Conservation (phyloP, 495 filamentous ascomycete species). For the Talaromyces nanjingensis region DNA sequence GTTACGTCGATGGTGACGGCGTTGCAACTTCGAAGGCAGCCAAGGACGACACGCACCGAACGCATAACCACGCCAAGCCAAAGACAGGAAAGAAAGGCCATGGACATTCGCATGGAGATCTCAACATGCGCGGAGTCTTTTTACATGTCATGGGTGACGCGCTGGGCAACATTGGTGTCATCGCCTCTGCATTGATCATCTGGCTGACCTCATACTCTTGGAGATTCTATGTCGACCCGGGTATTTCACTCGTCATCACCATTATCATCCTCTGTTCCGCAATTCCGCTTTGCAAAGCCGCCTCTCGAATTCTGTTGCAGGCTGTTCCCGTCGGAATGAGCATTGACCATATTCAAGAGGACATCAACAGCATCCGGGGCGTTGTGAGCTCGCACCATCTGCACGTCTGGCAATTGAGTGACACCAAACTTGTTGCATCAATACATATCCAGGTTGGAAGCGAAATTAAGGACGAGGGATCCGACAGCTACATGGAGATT, state of each 20-base stretch:
- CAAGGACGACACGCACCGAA: conserved; percentile 31
- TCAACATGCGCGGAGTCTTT: conserved; percentile 97
- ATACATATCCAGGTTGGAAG: conserved; percentile 85
- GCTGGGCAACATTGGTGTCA: conserved; percentile 94
- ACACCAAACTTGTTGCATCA: conserved; percentile 85
- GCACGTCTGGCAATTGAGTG: conserved; percentile 95
- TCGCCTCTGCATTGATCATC: conserved; percentile 84
- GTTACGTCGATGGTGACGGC: conserved; percentile 31
- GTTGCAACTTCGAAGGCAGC: conserved; percentile 8
- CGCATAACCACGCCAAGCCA: conserved; percentile 77
- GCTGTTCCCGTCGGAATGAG: conserved; percentile 82
- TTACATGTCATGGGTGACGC: conserved; percentile 95
- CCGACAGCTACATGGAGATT: conserved; percentile 81
- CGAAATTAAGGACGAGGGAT: conserved; percentile 63
- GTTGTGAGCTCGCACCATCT: conserved; percentile 88
- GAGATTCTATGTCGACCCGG: conserved; percentile 79
- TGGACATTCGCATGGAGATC: conserved; percentile 73
- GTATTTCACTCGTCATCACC: conserved; percentile 93
- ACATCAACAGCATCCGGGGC: conserved; percentile 77
- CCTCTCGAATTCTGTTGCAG: conserved; percentile 89
- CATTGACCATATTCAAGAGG: conserved; percentile 83
- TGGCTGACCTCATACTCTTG: conserved; percentile 70
- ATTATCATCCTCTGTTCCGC: conserved; percentile 87
- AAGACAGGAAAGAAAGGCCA: conserved; percentile 53
- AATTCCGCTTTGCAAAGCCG: conserved; percentile 86